Conservation (phyloP, 257 asterid genomes). For the Przewalskia tangutica region DNA sequence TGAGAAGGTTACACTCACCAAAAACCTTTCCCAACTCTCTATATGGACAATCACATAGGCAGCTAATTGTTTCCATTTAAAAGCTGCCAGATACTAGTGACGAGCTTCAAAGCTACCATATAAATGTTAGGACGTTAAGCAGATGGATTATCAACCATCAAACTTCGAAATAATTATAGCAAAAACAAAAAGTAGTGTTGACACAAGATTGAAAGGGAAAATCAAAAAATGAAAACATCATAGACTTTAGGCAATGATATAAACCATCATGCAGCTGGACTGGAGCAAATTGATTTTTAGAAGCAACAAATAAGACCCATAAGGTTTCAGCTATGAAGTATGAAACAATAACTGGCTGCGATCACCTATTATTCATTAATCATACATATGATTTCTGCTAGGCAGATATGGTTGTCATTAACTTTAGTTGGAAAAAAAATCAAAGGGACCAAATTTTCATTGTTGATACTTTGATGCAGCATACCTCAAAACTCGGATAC, state of each 20-base stretch:
- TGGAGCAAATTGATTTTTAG: neutral
- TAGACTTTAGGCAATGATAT: neutral
- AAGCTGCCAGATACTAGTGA: neutral
- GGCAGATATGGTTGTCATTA: neutral
- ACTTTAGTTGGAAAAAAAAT: neutral
- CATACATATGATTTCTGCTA: neutral
- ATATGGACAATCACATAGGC: neutral
- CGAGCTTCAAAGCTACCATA: neutral
- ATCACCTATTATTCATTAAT: neutral
- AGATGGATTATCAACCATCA: neutral
- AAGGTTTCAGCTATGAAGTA: neutral
- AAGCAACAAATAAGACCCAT: neutral
- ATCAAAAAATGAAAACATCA: neutral
- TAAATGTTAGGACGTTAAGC: neutral
- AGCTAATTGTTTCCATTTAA: neutral
- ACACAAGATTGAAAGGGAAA: neutral
- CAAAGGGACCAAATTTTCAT: neutral
- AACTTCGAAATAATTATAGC: neutral
- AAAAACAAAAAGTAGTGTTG: neutral
- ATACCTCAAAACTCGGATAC: conserved; percentile 84
- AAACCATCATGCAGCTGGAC: neutral
- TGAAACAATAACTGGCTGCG: neutral
- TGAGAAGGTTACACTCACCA: neutral
- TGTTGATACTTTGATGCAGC: neutral
- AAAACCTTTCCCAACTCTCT: neutral